phyloP scores from a whole-genome alignment of 345 rosid genomes.

The Populus pruinosa region DNA sequence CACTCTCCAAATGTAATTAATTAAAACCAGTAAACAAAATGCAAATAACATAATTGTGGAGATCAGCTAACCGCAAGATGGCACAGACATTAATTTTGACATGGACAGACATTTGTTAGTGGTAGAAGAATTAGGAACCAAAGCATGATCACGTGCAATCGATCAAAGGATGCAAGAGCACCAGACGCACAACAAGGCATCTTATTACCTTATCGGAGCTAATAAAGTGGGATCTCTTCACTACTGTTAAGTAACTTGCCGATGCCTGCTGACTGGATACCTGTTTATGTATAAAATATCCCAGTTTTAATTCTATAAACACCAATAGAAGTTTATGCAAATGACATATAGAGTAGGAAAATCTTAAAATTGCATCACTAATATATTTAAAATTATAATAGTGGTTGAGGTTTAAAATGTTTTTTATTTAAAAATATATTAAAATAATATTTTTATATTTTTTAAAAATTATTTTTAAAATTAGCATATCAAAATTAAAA shows the following conservation, averaged over 20 bases:
- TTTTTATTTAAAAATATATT: too few species aligned
- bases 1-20: not conserved
- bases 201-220: conserved; percentile 88
- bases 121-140: not conserved
- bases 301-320: not conserved
- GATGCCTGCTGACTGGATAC: conserved; percentile 83
- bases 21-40: not conserved
- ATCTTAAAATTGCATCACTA: not conserved
- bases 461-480: too few species aligned
- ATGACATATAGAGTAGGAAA: not conserved
- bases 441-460: too few species aligned
- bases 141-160: not conserved
- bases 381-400: not conserved
- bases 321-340: not conserved
- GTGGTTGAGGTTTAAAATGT: too few species aligned
- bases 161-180: not conserved
- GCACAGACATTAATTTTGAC: not conserved
- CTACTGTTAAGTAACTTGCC: conserved; percentile 68
- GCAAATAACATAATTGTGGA: not conserved
- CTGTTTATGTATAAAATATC: conserved; percentile 35
- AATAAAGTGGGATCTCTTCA: conserved; percentile 81
- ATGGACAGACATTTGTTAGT: not conserved
- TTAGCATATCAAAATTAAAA: too few species aligned
- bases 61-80: too few species aligned
- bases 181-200: not conserved